A percentile compares a stretch with the other conserved stretches of the same genome.
phyloP scores from a whole-genome alignment of 805 yeast genomes.

The Starmerella tilneyi region DNA sequence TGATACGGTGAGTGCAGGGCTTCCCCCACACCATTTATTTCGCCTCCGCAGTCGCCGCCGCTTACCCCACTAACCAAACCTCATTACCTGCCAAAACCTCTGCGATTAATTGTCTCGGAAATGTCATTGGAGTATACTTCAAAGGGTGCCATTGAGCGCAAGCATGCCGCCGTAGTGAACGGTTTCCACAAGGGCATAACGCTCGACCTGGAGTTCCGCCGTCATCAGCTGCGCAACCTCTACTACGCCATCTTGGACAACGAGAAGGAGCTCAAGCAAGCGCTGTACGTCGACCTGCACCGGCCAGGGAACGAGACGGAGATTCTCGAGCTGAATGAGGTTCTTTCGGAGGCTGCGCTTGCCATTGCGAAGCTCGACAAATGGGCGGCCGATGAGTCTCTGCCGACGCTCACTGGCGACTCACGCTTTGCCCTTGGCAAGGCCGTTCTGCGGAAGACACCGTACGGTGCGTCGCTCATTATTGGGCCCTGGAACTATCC shows the following conservation, averaged over 20 bases:
- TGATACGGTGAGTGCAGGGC: background rate
- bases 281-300: conserved; percentile 57
- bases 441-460: conserved; percentile 26
- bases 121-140: conserved; percentile 18
- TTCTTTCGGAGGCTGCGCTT: conserved; percentile 46
- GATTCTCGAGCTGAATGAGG: conserved; percentile 45
- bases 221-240: conserved; percentile 54
- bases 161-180: conserved; percentile 36
- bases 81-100: background rate
- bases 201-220: conserved; percentile 45
- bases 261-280: conserved; percentile 43
- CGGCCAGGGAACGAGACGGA: conserved; percentile 54
- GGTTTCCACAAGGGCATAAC: conserved; percentile 41
- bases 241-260: conserved; percentile 55
- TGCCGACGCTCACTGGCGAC: conserved; percentile 24
- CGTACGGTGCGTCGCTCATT: conserved; percentile 57
- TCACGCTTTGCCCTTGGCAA: conserved; percentile 21
- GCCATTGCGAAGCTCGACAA: conserved; percentile 49
- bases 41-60: too few species aligned
- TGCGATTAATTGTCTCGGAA: background rate
- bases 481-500: conserved; percentile 82
- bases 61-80: background rate
- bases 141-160: conserved; percentile 39
- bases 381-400: conserved; percentile 48
- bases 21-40: conserved; percentile 5